Evolutionary conservation across 352 stramenopile genomes (phyloP).

Genomic region (Globisporangium megalacanthum): DNA sequence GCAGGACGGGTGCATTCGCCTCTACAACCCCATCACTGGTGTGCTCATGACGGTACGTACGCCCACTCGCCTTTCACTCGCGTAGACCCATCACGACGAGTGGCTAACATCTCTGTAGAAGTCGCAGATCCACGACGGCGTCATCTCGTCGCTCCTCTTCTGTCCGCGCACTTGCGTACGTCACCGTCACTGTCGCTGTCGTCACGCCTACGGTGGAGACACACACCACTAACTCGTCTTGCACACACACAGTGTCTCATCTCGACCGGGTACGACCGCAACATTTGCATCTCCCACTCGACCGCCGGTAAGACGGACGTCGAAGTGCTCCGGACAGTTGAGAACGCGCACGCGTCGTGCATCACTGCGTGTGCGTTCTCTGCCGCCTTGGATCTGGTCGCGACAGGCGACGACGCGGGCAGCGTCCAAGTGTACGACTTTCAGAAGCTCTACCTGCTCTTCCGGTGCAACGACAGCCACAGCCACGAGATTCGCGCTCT

Average conservation of each 20-base stretch:
- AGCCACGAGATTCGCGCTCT: conserved; percentile 41
- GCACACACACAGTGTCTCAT: conserved; percentile 41
- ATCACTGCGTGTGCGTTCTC: conserved; percentile 60
- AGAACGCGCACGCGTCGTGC: conserved; percentile 51
- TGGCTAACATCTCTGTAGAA: no score
- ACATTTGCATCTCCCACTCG: conserved; percentile 46
- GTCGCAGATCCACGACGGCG: conserved; percentile 44
- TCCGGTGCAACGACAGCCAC: conserved; percentile 46
- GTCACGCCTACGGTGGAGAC: no score
- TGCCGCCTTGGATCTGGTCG: conserved; percentile 29
- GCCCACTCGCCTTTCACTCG: neutral
- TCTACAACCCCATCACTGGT: conserved; percentile 70
- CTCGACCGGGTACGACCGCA: conserved; percentile 52
- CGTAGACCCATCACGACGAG: no score
- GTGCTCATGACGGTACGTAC: conserved; percentile 35
- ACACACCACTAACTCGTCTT: neutral
- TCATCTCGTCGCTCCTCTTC: conserved; percentile 54
- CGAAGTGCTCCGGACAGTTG: conserved; percentile 55
- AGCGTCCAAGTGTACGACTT: conserved; percentile 65
- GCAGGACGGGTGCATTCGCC: conserved; percentile 51
- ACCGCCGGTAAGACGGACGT: conserved; percentile 38
- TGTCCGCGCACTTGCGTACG: conserved; percentile 48
- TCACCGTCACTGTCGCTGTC: no score
- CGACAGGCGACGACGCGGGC: conserved; percentile 49
- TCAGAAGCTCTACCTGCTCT: conserved; percentile 44